A percentile compares a stretch with the other conserved stretches of the same genome.
phyloP scores from a whole-genome alignment of 768 basidiomycete species.

The Naganishia onofrii region DNA sequence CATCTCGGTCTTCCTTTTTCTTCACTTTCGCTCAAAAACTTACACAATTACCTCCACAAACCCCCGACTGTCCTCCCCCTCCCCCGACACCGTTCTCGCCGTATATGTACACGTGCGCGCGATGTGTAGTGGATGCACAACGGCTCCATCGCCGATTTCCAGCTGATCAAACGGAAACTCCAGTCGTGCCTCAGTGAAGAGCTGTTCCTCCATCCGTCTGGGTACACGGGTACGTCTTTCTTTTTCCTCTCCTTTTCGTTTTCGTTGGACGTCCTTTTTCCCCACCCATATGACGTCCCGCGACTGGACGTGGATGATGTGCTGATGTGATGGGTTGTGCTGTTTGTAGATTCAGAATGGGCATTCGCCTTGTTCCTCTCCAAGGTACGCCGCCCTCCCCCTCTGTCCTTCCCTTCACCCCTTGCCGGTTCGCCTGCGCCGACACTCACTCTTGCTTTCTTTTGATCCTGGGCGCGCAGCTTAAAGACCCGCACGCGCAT shows the following conservation, averaged over 20 bases:
- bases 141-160: constrained; percentile 84
- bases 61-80: background rate
- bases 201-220: constrained; percentile 79
- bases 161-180: constrained; percentile 71
- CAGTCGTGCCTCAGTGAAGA: constrained; percentile 75
- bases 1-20: background rate
- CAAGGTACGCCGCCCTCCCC: constrained; percentile 56
- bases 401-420: too few relatives aligned
- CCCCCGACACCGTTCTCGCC: too few relatives aligned
- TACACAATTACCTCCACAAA: too few relatives aligned
- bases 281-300: background rate
- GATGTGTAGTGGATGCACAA: constrained; percentile 92
- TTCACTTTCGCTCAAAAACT: too few relatives aligned
- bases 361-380: constrained; percentile 88
- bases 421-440: too few relatives aligned
- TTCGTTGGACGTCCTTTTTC: background rate
- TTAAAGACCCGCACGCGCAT: constrained; percentile 73
- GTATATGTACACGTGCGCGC: too few relatives aligned
- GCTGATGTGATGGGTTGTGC: too few relatives aligned
- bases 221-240: constrained; percentile 72
- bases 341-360: constrained; percentile 82
- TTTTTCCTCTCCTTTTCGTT: background rate
- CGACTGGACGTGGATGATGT: too few relatives aligned
- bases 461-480: constrained; percentile 58
- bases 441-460: background rate